These are phyloP conservation scores for Zymoseptoria pseudotritici DNA, from an alignment of 2,329 filamentous ascomycete species.

Conservation along the genomic window DNA sequence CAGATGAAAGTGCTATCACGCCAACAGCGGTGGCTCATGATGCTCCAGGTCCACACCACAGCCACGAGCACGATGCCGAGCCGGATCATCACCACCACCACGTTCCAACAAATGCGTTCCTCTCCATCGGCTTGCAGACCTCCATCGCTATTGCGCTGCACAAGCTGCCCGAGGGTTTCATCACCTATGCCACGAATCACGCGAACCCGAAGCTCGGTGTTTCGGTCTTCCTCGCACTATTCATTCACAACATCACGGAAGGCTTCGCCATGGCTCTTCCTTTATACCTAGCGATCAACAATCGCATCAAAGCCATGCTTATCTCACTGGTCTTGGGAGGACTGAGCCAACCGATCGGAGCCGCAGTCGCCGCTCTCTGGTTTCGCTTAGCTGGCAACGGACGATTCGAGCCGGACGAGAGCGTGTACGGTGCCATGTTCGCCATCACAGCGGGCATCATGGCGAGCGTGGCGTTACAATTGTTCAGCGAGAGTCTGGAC, in stretches of 20 bases:
- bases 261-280: conserved; percentile 91
- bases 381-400: conserved; percentile 57
- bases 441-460: conserved; percentile 88
- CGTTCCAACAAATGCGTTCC: conserved; percentile 85
- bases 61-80: conserved; percentile 64
- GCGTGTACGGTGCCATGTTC: conserved; percentile 72
- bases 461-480: conserved; percentile 82
- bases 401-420: conserved; percentile 44
- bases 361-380: conserved; percentile 76
- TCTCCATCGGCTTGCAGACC: conserved; percentile 92
- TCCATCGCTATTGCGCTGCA: conserved; percentile 91
- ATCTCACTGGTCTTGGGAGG: conserved; percentile 81
- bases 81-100: conserved; percentile 73
- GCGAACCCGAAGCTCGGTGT: conserved; percentile 83
- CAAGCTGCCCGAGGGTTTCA: conserved; percentile 80
- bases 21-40: conserved; percentile 5
- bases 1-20: conserved; percentile 15
- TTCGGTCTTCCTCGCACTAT: conserved; percentile 88
- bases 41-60: conserved; percentile 29
- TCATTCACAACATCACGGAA: conserved; percentile 97
- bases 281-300: conserved; percentile 81
- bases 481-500: conserved; percentile 79
- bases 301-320: conserved; percentile 70
- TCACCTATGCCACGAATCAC: conserved; percentile 96
- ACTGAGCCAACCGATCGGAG: conserved; percentile 78